These are phyloP conservation scores for Tolypocladium ophioglossoides DNA, from an alignment of 2,329 filamentous ascomycete species.

Conservation along the genomic window DNA sequence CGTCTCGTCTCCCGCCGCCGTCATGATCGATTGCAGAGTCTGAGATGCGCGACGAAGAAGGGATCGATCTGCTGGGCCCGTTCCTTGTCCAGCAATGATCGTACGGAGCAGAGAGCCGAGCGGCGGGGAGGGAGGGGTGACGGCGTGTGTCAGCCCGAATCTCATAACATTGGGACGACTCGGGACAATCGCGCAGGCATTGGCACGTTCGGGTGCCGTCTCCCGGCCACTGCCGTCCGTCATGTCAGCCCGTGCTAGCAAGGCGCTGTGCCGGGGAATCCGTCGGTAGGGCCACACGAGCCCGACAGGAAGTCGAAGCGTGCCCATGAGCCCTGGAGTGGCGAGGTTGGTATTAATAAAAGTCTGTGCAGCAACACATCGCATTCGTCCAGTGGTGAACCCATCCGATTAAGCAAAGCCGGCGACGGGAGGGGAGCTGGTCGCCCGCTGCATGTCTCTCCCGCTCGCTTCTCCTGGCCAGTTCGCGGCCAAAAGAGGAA, in stretches of 20 bases:
- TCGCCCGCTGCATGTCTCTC: background rate
- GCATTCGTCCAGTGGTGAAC: background rate
- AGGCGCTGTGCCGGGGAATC: no score
- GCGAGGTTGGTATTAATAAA: background rate
- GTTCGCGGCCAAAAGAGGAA: background rate
- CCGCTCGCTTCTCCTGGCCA: background rate
- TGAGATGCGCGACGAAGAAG: background rate
- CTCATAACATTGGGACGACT: background rate
- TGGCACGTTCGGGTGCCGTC: conserved; percentile 6
- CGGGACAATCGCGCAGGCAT: background rate
- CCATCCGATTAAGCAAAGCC: background rate
- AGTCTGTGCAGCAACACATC: background rate
- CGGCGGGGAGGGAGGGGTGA: background rate
- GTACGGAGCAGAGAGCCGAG: background rate
- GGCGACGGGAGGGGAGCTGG: background rate
- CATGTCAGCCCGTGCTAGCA: background rate
- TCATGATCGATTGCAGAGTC: background rate
- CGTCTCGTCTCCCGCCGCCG: background rate
- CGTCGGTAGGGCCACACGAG: background rate
- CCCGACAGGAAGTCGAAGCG: background rate
- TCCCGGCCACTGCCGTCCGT: background rate
- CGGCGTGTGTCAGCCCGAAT: background rate
- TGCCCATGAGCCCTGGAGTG: background rate
- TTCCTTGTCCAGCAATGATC: background rate
- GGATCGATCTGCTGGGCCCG: background rate